Percentiles rank a stretch among this genome's conserved stretches.
Evolutionary conservation across 495 filamentous ascomycete genomes (phyloP).

Genomic region (Aspergillus kassunensis): DNA sequence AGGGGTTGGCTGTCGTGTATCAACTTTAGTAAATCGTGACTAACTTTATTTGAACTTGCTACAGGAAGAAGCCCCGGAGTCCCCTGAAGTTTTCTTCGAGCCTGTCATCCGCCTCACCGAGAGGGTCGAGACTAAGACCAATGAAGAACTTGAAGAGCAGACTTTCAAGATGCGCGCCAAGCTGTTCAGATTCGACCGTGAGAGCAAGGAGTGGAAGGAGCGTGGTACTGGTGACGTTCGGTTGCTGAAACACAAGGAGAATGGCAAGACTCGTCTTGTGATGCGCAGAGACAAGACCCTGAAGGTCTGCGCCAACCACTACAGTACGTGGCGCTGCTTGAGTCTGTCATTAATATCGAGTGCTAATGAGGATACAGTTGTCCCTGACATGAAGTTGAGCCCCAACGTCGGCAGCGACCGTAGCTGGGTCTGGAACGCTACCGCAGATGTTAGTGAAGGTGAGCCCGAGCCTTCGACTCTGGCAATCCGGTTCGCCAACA

Average conservation of each 20-base stretch:
- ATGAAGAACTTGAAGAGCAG: constrained; percentile 97
- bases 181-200: constrained; percentile 95
- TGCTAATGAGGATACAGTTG: constrained; percentile 56
- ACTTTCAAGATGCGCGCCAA: constrained; percentile 99
- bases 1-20: not conserved
- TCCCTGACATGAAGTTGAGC: constrained; percentile 97
- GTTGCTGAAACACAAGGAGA: constrained; percentile 97
- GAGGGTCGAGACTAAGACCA: constrained; percentile 94
- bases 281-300: constrained; percentile 99
- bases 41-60: not conserved
- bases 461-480: constrained; percentile 95
- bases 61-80: constrained; percentile 69
- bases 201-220: constrained; percentile 96
- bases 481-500: constrained; percentile 96
- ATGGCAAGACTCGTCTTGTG: constrained; percentile 93
- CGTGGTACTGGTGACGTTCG: constrained; percentile 95
- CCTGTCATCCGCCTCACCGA: constrained; percentile 92
- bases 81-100: constrained; percentile 93
- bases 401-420: constrained; percentile 97
- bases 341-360: too few relatives aligned
- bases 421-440: constrained; percentile 99
- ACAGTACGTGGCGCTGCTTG: constrained; percentile 62
- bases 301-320: constrained; percentile 99
- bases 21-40: not conserved
- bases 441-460: constrained; percentile 96